Base-by-base conservation (phyloP, 441 rosid species). In the Syzygium malaccense region DNA sequence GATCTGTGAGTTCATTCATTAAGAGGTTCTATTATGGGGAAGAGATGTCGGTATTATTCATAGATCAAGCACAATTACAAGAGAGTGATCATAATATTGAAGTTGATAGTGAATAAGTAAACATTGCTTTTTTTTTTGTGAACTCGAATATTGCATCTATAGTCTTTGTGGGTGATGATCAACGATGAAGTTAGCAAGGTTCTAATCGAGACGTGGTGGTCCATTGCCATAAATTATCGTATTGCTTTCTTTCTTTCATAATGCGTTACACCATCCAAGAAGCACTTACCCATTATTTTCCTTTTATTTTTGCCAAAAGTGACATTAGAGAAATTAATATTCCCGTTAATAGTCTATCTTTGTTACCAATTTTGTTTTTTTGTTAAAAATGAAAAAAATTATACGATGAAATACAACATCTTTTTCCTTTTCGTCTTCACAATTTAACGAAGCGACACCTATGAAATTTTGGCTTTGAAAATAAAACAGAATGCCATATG, bases 121-220 rank as follows among this genome's bases (percentile, higher is more conserved):
- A 5, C 17, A 5, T 60, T 1, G 0, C 66, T 60, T 60, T 60
- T 28, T 14, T 60, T 26, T 25, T 57, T 57, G 7, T 9, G n/a
- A 26, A 57, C 13, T 57, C 14, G 6, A 60, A 60, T 28, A 60
- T 60, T 3, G 32, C 66, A 60, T 60, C 66, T 1, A 3, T 60
- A 28, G 66, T 60, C 4, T 26, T 25, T 60, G 32, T 8, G 3
- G 5, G 66, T 12, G 32, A 20, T 20, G 58, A 56, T 56, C 15
- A 8, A 23, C 3, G 1, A 60, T 1, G 0, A 5, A 60, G 32
- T 3, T 5, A 60, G 66, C 4, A 6, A 28, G 6, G n/a, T 60
- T 60, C 2, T 0, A 26, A 13, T 13, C n/a, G 0, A 0, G 8
- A 3, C 1, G 3, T 2, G 15, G 2, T 4, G 1, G 32, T 60